These are phyloP conservation scores for Suillus occidentalis DNA, from an alignment of 768 basidiomycete genomes.

Conservation along the genomic window DNA sequence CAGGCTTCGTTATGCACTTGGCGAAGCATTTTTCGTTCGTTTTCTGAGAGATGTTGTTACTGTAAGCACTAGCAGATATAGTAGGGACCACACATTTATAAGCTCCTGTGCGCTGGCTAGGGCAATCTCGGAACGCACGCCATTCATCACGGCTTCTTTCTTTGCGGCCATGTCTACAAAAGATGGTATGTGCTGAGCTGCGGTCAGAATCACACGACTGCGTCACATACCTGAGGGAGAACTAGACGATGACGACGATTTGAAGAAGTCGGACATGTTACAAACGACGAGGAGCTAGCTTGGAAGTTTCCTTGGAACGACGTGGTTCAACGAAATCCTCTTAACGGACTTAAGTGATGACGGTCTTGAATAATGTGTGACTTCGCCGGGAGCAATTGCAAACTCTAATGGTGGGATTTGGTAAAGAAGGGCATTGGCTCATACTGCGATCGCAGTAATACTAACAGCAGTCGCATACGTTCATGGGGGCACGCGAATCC, in stretches of 20 bases:
- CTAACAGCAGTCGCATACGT: not conserved
- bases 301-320: not conserved
- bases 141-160: conserved; percentile 53
- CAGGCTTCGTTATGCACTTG: conserved; percentile 79
- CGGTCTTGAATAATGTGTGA: not conserved
- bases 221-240: conserved; percentile 27
- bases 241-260: conserved; percentile 36
- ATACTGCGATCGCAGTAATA: not conserved
- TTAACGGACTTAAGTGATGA: not conserved
- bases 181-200: not conserved
- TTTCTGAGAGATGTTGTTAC: conserved; percentile 49
- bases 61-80: not conserved
- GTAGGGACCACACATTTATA: conserved; percentile 54
- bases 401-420: not conserved
- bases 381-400: not conserved
- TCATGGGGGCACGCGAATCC: conserved; percentile 75
- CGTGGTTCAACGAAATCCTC: not conserved
- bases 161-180: conserved; percentile 37
- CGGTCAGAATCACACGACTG: not conserved
- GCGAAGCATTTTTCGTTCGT: conserved; percentile 74
- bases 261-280: conserved; percentile 58
- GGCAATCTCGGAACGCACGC: conserved; percentile 68
- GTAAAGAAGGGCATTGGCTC: not conserved
- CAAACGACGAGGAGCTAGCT: not conserved
- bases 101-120: conserved; percentile 79